phyloP scores from a whole-genome alignment of 805 yeast species.

The Hanseniaspora mollemarum region DNA sequence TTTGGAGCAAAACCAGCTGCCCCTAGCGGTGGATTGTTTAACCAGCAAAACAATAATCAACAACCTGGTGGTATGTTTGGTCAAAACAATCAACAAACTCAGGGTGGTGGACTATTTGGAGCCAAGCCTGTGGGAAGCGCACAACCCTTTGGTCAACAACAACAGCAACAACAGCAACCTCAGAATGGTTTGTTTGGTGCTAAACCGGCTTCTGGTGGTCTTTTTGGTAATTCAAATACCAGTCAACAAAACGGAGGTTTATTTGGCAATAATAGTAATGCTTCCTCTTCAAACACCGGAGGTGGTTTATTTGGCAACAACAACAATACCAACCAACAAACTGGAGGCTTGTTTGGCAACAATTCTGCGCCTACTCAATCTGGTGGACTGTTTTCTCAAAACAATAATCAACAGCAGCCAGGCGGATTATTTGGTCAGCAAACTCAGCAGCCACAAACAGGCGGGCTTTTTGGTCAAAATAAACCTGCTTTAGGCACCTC shows the following conservation, averaged over 20 bases:
- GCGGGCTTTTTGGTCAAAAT: constrained; percentile 36
- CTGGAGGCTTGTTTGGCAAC: constrained; percentile 32
- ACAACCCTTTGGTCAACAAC: constrained; percentile 34
- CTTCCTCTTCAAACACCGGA: too few species aligned
- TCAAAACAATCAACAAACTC: constrained; percentile 30
- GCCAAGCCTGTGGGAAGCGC: constrained; percentile 25
- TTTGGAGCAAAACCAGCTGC: constrained; percentile 23
- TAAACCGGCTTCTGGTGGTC: constrained; percentile 30
- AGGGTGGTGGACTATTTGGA: constrained; percentile 34
- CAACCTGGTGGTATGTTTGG: constrained; percentile 34
- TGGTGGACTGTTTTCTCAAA: constrained; percentile 38
- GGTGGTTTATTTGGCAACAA: constrained; percentile 21
- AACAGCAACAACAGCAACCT: background rate
- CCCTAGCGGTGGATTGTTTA: constrained; percentile 29
- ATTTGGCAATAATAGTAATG: constrained; percentile 31
- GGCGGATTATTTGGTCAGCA: constrained; percentile 35
- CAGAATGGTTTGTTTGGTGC: constrained; percentile 31
- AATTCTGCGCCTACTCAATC: constrained; percentile 15
- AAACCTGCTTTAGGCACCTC: background rate
- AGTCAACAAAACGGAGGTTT: constrained; percentile 25
- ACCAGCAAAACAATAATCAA: constrained; percentile 16
- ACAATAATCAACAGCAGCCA: constrained; percentile 20
- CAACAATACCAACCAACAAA: constrained; percentile 17
- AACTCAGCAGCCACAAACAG: constrained; percentile 25
- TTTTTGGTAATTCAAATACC: constrained; percentile 30